These are phyloP conservation scores for Gaeumannomyces sp. DNA, from an alignment of 2,329 filamentous ascomycete species.

Conservation along the genomic window DNA sequence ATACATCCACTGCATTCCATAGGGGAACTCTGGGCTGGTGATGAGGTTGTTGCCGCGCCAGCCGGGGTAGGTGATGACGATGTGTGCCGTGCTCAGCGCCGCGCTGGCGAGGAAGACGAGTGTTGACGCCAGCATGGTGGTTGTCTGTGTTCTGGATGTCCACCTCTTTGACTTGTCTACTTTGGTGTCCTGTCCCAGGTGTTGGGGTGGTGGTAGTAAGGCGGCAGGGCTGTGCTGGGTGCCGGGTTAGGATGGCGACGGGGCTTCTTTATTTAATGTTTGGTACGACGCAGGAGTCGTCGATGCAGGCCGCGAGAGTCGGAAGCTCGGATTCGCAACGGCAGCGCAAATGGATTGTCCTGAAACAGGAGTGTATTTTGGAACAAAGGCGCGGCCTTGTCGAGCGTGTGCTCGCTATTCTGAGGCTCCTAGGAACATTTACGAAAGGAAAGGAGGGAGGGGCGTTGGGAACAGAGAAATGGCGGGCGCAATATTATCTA, in stretches of 20 bases:
- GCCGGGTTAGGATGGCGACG: too few species aligned
- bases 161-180: neutral
- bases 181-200: conserved; percentile 4
- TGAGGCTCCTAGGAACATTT: too few species aligned
- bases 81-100: conserved; percentile 58
- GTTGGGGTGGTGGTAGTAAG: conserved; percentile 1
- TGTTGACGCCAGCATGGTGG: conserved; percentile 41
- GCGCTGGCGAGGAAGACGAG: conserved; percentile 38
- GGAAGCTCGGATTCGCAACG: too few species aligned
- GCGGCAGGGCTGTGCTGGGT: neutral
- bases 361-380: too few species aligned
- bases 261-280: neutral
- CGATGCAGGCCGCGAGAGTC: too few species aligned
- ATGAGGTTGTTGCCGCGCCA: conserved; percentile 83
- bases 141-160: conserved; percentile 4
- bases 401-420: too few species aligned
- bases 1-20: conserved; percentile 93
- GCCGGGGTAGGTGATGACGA: conserved; percentile 78
- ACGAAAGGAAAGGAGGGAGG: neutral
- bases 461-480: neutral
- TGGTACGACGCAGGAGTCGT: neutral
- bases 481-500: neutral
- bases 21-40: conserved; percentile 72
- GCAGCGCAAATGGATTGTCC: too few species aligned
- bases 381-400: too few species aligned